A percentile compares a stretch with the other conserved stretches of the same genome.
Evolutionary conservation across 2,329 filamentous ascomycete genomes (phyloP).

Genomic region (Chrysosporium keratinophilum): DNA sequence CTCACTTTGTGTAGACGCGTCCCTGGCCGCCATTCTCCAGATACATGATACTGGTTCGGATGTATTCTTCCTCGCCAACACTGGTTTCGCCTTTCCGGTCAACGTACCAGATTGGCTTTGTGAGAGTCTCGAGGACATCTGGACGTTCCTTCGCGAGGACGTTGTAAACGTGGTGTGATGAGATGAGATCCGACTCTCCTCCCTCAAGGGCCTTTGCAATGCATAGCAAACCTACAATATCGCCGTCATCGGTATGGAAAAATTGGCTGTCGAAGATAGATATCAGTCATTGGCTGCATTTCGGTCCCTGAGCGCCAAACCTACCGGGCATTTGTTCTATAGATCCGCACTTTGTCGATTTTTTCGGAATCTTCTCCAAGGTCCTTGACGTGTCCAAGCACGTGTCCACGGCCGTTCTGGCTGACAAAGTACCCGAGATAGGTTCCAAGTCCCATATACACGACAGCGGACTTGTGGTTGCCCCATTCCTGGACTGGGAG

Average conservation of each 20-base stretch:
- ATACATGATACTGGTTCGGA: constrained; percentile 63
- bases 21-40: constrained; percentile 57
- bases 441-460: constrained; percentile 82
- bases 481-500: constrained; percentile 70
- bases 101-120: constrained; percentile 78
- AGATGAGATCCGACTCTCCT: constrained; percentile 74
- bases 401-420: constrained; percentile 75
- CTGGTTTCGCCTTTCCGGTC: constrained; percentile 80
- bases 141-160: constrained; percentile 62
- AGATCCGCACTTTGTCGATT: constrained; percentile 81
- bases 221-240: constrained; percentile 75
- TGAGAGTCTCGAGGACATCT: constrained; percentile 65
- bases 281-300: background rate
- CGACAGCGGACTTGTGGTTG: constrained; percentile 66
- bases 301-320: constrained; percentile 4
- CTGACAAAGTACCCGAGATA: constrained; percentile 81
- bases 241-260: constrained; percentile 75
- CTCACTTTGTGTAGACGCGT: constrained; percentile 62
- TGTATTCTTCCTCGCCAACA: constrained; percentile 63
- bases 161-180: constrained; percentile 73
- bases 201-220: constrained; percentile 67
- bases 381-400: constrained; percentile 83
- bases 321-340: constrained; percentile 67
- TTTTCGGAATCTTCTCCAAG: constrained; percentile 69
- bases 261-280: constrained; percentile 47